Evolutionary conservation across 768 basidiomycete species (phyloP).

Genomic region (Psilocybe cubensis): DNA sequence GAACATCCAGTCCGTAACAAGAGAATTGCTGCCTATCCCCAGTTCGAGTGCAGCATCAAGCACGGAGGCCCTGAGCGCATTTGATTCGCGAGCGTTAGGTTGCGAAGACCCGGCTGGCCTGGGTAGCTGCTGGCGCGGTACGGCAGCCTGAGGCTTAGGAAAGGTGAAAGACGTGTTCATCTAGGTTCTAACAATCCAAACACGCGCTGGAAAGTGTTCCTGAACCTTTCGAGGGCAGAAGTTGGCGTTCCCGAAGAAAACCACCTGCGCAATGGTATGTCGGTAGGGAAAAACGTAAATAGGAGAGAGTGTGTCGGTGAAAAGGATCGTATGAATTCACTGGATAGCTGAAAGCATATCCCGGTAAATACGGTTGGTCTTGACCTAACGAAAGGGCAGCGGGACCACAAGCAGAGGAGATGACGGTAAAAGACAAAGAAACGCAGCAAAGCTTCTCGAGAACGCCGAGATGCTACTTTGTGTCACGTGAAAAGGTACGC

Average conservation of each 20-base stretch:
- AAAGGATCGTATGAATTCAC: background rate
- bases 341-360: background rate
- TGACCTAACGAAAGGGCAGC: background rate
- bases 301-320: background rate
- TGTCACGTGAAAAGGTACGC: slow-evolving; percentile 1
- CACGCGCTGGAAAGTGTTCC: background rate
- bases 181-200: background rate
- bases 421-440: background rate
- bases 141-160: slow-evolving; percentile 7
- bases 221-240: background rate
- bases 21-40: slow-evolving; percentile 59
- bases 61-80: slow-evolving; percentile 69
- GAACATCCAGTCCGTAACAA: slow-evolving; percentile 76
- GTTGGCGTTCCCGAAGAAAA: background rate
- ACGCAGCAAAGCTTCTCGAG: background rate
- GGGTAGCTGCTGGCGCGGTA: slow-evolving; percentile 6
- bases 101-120: background rate
- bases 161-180: slow-evolving; percentile 8
- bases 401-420: background rate
- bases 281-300: background rate
- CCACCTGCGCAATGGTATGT: background rate
- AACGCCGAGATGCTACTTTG: background rate
- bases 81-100: slow-evolving; percentile 51
- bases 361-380: background rate
- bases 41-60: slow-evolving; percentile 74